Percentiles rank a stretch among this genome's conserved stretches.
phyloP scores from a whole-genome alignment of 2,329 filamentous ascomycete genomes.

The Hypoxylon sp. region DNA sequence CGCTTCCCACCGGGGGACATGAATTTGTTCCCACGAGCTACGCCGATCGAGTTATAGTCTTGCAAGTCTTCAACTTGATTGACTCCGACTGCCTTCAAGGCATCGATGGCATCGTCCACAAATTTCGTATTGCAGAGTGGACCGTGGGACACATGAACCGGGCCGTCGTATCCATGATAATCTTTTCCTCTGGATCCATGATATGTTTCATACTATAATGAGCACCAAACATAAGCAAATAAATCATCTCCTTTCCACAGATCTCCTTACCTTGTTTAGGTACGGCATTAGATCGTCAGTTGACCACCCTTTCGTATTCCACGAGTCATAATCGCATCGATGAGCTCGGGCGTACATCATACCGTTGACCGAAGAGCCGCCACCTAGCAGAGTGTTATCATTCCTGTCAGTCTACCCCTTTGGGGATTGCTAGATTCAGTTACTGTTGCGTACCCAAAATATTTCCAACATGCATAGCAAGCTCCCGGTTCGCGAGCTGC shows the following conservation, averaged over 20 bases:
- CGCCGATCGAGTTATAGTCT: conserved; percentile 52
- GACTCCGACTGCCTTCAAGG: conserved; percentile 58
- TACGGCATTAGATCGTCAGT: conserved; percentile 39
- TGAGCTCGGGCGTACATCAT: conserved; percentile 51
- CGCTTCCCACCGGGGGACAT: conserved; percentile 53
- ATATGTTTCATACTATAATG: conserved; percentile 63
- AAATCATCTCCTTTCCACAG: neutral
- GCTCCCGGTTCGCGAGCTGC: neutral
- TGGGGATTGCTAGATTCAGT: neutral
- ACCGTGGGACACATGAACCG: conserved; percentile 63
- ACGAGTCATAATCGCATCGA: conserved; percentile 44
- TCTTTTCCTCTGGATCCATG: conserved; percentile 55
- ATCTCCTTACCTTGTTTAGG: conserved; percentile 48
- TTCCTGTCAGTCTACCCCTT: neutral
- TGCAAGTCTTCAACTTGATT: conserved; percentile 63
- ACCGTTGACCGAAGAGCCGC: conserved; percentile 60
- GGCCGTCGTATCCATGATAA: conserved; percentile 62
- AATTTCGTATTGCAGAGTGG: conserved; percentile 51
- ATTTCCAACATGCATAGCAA: neutral
- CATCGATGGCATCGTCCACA: conserved; percentile 60
- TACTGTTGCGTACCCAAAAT: too few species aligned
- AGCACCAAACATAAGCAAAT: neutral
- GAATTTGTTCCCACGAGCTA: conserved; percentile 35
- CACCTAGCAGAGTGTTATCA: conserved; percentile 52
- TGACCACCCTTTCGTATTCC: conserved; percentile 43